Conservation (phyloP, 2,329 filamentous ascomycete species). For the Curvularia sp. region DNA sequence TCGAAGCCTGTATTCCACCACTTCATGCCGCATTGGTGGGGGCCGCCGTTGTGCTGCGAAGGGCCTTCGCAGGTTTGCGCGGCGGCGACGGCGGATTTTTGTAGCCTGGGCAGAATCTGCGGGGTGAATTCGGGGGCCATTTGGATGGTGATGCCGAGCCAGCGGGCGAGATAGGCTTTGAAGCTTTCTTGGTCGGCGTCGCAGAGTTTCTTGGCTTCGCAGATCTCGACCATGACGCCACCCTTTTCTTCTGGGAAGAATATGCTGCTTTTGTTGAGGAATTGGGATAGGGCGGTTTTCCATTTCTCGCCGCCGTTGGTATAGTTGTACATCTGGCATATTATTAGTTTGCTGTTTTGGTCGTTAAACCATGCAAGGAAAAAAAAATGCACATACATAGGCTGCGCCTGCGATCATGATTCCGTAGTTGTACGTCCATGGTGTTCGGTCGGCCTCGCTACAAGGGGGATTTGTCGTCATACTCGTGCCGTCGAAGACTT, state of each 20-base stretch:
- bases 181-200: conserved; percentile 55
- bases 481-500: conserved; percentile 40
- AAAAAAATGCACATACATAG: conserved; percentile 28
- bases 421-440: conserved; percentile 51
- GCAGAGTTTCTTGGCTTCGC: conserved; percentile 52
- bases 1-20: conserved; percentile 55
- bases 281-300: conserved; percentile 38
- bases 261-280: conserved; percentile 41
- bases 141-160: conserved; percentile 62
- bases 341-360: conserved; percentile 13
- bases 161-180: conserved; percentile 56
- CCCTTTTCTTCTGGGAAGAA: conserved; percentile 50
- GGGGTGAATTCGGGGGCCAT: conserved; percentile 64
- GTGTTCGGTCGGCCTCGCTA: conserved; percentile 37
- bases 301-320: conserved; percentile 48
- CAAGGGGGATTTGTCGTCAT: conserved; percentile 32
- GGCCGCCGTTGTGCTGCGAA: conserved; percentile 46
- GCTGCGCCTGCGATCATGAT: conserved; percentile 46
- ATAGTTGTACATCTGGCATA: conserved; percentile 49
- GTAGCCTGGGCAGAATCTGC: conserved; percentile 60
- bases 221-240: conserved; percentile 53
- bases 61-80: conserved; percentile 61
- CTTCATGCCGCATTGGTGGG: conserved; percentile 51
- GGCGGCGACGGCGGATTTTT: conserved; percentile 61
- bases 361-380: not conserved